phyloP scores from a whole-genome alignment of 2,329 filamentous ascomycete species.

The Aaosphaeria arxii region DNA sequence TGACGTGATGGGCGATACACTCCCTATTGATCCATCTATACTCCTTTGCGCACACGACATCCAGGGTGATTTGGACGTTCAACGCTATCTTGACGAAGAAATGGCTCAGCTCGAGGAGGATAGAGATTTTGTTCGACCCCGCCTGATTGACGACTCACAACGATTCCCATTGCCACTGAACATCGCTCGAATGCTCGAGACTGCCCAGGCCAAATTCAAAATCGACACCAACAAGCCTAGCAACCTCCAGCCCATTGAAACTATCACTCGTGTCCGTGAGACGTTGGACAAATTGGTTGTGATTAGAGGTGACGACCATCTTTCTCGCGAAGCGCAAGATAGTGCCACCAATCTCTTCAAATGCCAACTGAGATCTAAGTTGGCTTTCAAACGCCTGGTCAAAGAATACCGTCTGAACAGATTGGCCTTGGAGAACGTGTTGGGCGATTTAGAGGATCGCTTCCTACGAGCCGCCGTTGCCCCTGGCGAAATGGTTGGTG shows the following conservation, averaged over 20 bases:
- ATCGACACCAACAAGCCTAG: slow-evolving; percentile 79
- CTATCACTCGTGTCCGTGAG: slow-evolving; percentile 73
- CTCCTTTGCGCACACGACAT: slow-evolving; percentile 87
- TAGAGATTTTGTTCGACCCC: slow-evolving; percentile 68
- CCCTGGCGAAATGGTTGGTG: slow-evolving; percentile 98
- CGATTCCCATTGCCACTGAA: slow-evolving; percentile 92
- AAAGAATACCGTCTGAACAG: slow-evolving; percentile 83
- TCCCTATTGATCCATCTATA: slow-evolving; percentile 63
- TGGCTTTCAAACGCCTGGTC: slow-evolving; percentile 91
- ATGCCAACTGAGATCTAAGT: slow-evolving; percentile 79
- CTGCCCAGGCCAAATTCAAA: slow-evolving; percentile 84
- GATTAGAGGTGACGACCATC: slow-evolving; percentile 77
- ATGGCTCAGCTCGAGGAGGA: slow-evolving; percentile 76
- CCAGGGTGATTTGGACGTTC: slow-evolving; percentile 80
- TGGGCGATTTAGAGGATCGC: slow-evolving; percentile 85
- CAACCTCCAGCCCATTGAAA: slow-evolving; percentile 83
- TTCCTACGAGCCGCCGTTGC: slow-evolving; percentile 84
- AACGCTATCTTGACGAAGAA: slow-evolving; percentile 83
- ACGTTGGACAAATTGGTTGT: slow-evolving; percentile 76
- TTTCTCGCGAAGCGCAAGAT: slow-evolving; percentile 81
- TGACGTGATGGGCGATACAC: slow-evolving; percentile 74
- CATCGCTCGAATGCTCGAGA: slow-evolving; percentile 84
- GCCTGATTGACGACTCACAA: slow-evolving; percentile 73
- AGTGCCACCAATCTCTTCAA: slow-evolving; percentile 93
- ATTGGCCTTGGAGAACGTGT: slow-evolving; percentile 85